phyloP scores from a whole-genome alignment of 2,329 filamentous ascomycete genomes.

The Lachnellula cervina region DNA sequence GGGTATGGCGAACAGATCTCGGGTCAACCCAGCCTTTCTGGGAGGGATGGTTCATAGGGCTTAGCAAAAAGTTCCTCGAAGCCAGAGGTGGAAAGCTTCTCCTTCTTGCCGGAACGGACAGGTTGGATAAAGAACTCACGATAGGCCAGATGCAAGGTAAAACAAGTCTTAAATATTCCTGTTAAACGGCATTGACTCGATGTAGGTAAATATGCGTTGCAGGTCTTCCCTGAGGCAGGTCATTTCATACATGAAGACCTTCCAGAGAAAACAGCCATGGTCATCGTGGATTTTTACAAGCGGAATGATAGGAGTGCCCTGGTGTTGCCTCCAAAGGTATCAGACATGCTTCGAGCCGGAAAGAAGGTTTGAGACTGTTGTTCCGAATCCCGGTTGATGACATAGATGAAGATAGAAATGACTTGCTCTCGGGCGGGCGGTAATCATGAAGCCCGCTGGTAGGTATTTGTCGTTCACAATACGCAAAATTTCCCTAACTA shows the following conservation, averaged over 20 bases:
- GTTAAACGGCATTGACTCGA: conserved; percentile 5
- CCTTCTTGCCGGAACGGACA: conserved; percentile 81
- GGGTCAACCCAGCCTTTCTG: conserved; percentile 82
- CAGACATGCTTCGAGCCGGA: conserved; percentile 61
- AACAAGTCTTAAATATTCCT: conserved; percentile 13
- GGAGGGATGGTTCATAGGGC: conserved; percentile 86
- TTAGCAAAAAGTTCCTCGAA: conserved; percentile 82
- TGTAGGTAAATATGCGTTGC: conserved; percentile 83
- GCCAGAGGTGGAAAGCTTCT: conserved; percentile 80
- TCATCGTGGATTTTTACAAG: conserved; percentile 85
- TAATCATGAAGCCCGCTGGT: too few species aligned
- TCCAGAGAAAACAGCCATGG: conserved; percentile 80
- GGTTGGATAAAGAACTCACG: conserved; percentile 84
- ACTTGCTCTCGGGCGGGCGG: too few species aligned
- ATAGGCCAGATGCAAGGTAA: conserved; percentile 96
- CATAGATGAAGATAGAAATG: too few species aligned
- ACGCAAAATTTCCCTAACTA: too few species aligned
- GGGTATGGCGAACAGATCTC: conserved; percentile 84
- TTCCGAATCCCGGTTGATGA: too few species aligned
- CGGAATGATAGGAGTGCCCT: conserved; percentile 82
- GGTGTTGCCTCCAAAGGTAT: conserved; percentile 88
- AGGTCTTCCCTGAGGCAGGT: conserved; percentile 90
- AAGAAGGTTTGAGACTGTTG: conserved; percentile 43
- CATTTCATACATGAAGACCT: conserved; percentile 97
- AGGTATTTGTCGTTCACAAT: too few species aligned